Base-by-base conservation (phyloP, 306 rosid species). In the Vachellia collinsii region DNA sequence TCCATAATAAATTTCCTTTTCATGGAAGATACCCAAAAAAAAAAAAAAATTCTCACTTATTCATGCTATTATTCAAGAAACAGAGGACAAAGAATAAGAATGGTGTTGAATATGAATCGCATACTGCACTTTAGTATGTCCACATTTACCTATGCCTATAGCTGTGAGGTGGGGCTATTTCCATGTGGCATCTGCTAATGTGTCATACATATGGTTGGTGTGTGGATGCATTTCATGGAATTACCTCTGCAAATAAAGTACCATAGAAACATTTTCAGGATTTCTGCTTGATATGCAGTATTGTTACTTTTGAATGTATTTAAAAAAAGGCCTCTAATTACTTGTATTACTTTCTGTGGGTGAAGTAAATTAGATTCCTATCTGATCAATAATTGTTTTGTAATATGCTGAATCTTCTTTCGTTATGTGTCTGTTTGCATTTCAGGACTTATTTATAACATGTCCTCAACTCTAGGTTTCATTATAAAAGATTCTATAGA, bases 381-480 rank as follows among this genome's bases (percentile, higher is more conserved):
- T 72, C 76, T 72, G 8, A 71, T 71, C 36, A 71, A 25, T 71
- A 7, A 14, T 47, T 72, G 16, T 10, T 53, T 71, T 22, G n/a
- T 29, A 48, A 25, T 29, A 59, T 6, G 3, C 38, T 25, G 0
- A 1, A 17, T 46, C 29, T 23, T 44, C 11, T 70, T 70, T 23
- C 36, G 7, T 70, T 16, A 29, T 10, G 29, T 70, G n/a, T 7
- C 54, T 14, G 7, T 50, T 44, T 3, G 11, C 29, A 44, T 70
- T 12, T 34, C 22, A 13, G 25, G 63, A 36, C 23, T 50, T 29
- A 29, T 47, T 72, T 29, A 47, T 47, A 23, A 50, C 44, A 34
- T 50, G 44, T 34, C 63, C 20, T 8, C 76, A 34, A 48, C 22
- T 34, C 23, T 72, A 34, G 62, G 20, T 36, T 34, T 34, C 23